phyloP scores from a whole-genome alignment of 345 rosid genomes.

The Salix suchowensis region DNA sequence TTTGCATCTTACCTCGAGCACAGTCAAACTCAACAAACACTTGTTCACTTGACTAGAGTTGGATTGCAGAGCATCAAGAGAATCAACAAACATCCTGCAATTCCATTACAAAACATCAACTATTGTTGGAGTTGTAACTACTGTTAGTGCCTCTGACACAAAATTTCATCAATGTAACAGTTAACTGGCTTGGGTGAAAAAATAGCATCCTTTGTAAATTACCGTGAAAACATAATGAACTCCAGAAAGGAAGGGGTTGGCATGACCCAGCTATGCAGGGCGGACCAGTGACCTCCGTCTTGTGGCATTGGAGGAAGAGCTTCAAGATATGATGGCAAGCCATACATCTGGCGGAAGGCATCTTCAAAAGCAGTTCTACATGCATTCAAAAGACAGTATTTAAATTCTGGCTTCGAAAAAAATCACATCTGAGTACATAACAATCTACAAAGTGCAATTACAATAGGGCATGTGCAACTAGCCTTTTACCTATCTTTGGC shows the following conservation, averaged over 20 bases:
- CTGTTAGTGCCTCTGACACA: background rate
- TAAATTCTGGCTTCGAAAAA: background rate
- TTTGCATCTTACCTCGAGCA: slow-evolving; percentile 52
- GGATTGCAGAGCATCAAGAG: slow-evolving; percentile 67
- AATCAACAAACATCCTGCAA: slow-evolving; percentile 87
- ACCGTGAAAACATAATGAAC: slow-evolving; percentile 88
- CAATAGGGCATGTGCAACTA: background rate
- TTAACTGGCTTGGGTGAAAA: slow-evolving; percentile 4
- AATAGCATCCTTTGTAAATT: slow-evolving; percentile 3
- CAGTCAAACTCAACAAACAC: slow-evolving; percentile 64
- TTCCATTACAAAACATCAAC: slow-evolving; percentile 5
- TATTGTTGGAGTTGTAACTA: background rate
- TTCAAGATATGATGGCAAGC: slow-evolving; percentile 57
- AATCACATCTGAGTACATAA: background rate
- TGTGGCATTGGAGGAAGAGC: slow-evolving; percentile 96
- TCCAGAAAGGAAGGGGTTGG: slow-evolving; percentile 93
- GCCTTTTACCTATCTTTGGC: background rate
- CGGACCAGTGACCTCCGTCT: slow-evolving; percentile 88
- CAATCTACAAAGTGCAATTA: background rate
- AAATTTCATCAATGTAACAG: background rate
- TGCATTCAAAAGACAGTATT: slow-evolving; percentile 11
- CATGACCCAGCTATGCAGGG: slow-evolving; percentile 96
- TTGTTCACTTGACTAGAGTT: slow-evolving; percentile 34
- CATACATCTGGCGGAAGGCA: slow-evolving; percentile 78
- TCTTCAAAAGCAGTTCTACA: slow-evolving; percentile 69